These are phyloP conservation scores for Trichophyton equinum DNA, from an alignment of 2,329 filamentous ascomycete genomes.

Conservation along the genomic window DNA sequence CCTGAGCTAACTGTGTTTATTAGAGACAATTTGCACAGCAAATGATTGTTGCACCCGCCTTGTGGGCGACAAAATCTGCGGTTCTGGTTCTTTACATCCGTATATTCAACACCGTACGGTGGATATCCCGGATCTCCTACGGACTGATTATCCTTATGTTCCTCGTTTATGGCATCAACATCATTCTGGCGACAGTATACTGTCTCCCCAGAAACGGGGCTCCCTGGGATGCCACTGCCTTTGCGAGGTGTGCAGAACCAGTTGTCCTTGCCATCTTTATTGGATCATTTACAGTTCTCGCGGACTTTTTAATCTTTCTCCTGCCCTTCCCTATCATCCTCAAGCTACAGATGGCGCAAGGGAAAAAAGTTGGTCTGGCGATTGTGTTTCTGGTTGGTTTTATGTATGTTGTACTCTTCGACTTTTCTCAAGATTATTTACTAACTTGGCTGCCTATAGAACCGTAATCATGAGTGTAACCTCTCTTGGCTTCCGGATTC, in stretches of 20 bases:
- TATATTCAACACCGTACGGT: background rate
- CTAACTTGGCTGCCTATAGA: background rate
- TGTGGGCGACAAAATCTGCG: background rate
- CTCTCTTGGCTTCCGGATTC: background rate
- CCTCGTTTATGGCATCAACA: background rate
- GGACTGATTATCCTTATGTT: background rate
- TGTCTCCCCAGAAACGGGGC: background rate
- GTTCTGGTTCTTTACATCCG: background rate
- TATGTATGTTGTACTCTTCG: background rate
- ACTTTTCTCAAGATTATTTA: background rate
- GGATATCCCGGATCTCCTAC: background rate
- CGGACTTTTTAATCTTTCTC: background rate
- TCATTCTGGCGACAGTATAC: background rate
- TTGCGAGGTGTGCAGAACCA: background rate
- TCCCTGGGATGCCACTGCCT: background rate
- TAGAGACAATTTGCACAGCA: background rate
- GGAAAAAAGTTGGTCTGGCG: background rate
- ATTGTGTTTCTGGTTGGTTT: background rate
- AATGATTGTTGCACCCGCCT: background rate
- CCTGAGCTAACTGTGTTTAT: background rate
- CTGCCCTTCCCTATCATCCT: background rate
- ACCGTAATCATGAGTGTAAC: background rate
- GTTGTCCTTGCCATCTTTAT: background rate
- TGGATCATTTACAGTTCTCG: background rate
- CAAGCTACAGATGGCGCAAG: background rate